Evolutionary conservation across 2,329 filamentous ascomycete genomes (phyloP).

Genomic region (Gliomastix tumulicola): DNA sequence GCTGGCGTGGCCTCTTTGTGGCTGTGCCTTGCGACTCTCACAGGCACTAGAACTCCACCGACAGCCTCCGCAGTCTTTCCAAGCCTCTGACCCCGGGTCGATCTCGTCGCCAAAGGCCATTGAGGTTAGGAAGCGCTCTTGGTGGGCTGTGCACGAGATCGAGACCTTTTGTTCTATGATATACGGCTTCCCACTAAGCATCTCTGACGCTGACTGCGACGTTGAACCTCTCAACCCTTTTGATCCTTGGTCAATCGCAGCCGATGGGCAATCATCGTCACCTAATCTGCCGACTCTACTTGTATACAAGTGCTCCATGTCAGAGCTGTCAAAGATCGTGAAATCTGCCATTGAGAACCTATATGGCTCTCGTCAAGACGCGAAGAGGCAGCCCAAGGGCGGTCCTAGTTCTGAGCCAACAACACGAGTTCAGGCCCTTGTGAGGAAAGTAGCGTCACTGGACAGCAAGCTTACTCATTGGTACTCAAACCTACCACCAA

Average conservation of each 20-base stretch:
- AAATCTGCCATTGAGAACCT: slow-evolving; percentile 7
- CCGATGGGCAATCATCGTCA: background rate
- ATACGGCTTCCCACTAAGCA: slow-evolving; percentile 25
- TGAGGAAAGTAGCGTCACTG: background rate
- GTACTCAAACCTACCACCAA: background rate
- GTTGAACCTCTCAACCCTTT: slow-evolving; percentile 18
- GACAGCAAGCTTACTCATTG: background rate
- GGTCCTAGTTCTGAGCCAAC: no score
- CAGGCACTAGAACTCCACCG: slow-evolving; percentile 24
- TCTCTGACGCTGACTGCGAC: slow-evolving; percentile 21
- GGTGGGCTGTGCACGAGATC: slow-evolving; percentile 32
- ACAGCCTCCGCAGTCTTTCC: slow-evolving; percentile 2
- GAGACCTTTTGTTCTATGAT: slow-evolving; percentile 31
- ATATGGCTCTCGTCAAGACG: slow-evolving; percentile 5
- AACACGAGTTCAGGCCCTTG: background rate
- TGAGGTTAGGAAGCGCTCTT: slow-evolving; percentile 24
- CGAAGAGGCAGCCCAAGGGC: background rate
- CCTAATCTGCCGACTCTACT: slow-evolving; percentile 6
- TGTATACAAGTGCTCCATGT: slow-evolving; percentile 13
- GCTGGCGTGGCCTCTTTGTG: slow-evolving; percentile 28
- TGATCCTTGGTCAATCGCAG: slow-evolving; percentile 8
- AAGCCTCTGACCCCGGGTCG: no score
- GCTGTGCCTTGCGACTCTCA: slow-evolving; percentile 23
- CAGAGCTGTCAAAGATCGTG: slow-evolving; percentile 9
- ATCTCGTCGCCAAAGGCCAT: slow-evolving; percentile 1